Conservation (phyloP, 2,329 filamentous ascomycete genomes). For the Xylariaceae sp. region DNA sequence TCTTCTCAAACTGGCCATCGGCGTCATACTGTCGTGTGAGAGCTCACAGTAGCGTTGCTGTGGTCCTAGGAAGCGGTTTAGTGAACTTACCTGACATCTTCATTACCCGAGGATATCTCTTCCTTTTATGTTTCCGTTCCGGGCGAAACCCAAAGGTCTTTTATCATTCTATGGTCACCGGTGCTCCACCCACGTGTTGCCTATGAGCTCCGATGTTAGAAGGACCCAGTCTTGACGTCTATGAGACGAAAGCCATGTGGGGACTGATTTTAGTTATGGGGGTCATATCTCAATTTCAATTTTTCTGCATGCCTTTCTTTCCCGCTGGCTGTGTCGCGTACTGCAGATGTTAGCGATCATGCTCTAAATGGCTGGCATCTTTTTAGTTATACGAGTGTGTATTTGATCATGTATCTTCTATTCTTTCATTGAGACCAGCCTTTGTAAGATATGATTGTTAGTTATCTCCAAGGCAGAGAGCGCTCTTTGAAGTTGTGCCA, state of each 20-base stretch:
- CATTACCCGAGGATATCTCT: constrained; percentile 17
- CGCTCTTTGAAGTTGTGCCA: background rate
- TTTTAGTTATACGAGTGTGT: background rate
- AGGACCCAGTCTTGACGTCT: constrained; percentile 16
- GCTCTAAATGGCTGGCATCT: background rate
- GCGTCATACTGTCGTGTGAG: no score
- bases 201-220: constrained; percentile 12
- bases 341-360: background rate
- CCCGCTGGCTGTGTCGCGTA: background rate
- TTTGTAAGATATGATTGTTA: no score
- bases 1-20: constrained; percentile 9
- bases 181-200: constrained; percentile 18
- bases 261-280: constrained; percentile 19
- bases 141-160: background rate
- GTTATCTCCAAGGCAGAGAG: no score
- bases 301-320: background rate
- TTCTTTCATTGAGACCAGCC: no score
- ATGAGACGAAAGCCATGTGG: constrained; percentile 26
- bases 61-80: constrained; percentile 6
- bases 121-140: constrained; percentile 28
- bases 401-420: background rate
- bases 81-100: background rate
- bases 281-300: constrained; percentile 2
- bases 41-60: constrained; percentile 1
- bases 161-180: constrained; percentile 6